Evolutionary conservation across 768 basidiomycete genomes (phyloP).

Genomic region (Tubosaeta sp.): DNA sequence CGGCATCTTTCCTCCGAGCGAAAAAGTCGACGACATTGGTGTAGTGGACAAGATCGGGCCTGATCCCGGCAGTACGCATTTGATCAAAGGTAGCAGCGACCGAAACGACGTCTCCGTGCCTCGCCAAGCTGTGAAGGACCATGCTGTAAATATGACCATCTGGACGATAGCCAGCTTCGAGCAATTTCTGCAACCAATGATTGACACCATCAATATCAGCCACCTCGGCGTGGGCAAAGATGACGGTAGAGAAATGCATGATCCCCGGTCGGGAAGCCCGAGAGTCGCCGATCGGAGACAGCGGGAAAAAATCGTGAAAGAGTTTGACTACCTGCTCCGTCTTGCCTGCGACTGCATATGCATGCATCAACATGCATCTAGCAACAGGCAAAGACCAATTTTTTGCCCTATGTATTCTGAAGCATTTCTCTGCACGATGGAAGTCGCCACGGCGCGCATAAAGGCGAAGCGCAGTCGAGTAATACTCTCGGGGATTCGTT

Average conservation of each 20-base stretch:
- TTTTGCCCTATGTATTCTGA: constrained; percentile 30
- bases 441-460: constrained; percentile 50
- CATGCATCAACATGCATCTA: constrained; percentile 49
- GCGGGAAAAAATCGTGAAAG: constrained; percentile 56
- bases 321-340: constrained; percentile 39
- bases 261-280: constrained; percentile 38
- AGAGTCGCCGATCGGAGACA: constrained; percentile 22
- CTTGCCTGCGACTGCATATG: constrained; percentile 46
- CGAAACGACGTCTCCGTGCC: constrained; percentile 49
- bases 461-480: constrained; percentile 48
- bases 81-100: constrained; percentile 49
- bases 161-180: constrained; percentile 45
- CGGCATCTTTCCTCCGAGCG: constrained; percentile 55
- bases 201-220: constrained; percentile 48
- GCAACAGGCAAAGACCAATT: constrained; percentile 27
- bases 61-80: constrained; percentile 52
- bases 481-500: constrained; percentile 17
- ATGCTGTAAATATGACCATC: constrained; percentile 55
- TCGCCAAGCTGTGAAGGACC: constrained; percentile 55
- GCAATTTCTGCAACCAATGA: constrained; percentile 52
- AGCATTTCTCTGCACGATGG: constrained; percentile 41
- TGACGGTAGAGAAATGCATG: constrained; percentile 52
- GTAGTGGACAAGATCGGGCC: constrained; percentile 52
- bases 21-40: constrained; percentile 66
- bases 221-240: constrained; percentile 48